Base-by-base conservation (phyloP, 163 green algal genomes). In the Prototheca wickerhamii region DNA sequence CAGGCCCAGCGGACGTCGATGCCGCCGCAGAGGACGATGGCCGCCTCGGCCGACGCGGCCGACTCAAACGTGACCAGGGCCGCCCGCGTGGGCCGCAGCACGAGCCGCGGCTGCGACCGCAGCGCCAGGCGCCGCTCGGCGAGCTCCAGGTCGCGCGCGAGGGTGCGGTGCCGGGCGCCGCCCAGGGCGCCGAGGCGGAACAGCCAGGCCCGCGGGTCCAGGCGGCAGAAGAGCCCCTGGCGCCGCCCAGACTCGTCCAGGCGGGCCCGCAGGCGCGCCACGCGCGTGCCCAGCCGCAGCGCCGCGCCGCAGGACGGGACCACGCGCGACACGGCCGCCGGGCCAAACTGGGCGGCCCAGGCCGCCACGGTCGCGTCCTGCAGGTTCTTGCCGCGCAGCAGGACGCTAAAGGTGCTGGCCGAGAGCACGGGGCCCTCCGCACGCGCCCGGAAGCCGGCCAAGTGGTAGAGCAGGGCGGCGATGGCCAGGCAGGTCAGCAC, bases 41-140 rank as follows among this genome's bases (percentile, higher is more conserved):
- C 46, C 20, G 10, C 52, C 33, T 52, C 29, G 4, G 78, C 78
- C 32, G 75, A 57, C 42, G 76, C 67, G 17, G 64, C 64, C 52
- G 77, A 78, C 31, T 75, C 60, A 52, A 85, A 85, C 17, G 70
- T 70, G 4, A 73, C 68, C 49, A 85, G 63, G 23, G 64, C 76
- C 21, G 61, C 50, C 17, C 74, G 70, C 6, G 68, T 69, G 33
- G 68, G 61, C 34, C 30, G 37, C 31, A 64, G 53, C 37, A 49
- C 51, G 35, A 67, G 59, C 23, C 59, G 66, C 59, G 70, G 50
- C 42, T 44, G 58, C 26, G 37, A 34, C 52, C 66, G 73, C 32
- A 71, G 57, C 31, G 37, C 37, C 58, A 77, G 55, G 61, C 81
- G 60, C 2, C 28, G 50, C 23, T 50, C n/a, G 20, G 57, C 42